Base-by-base conservation (phyloP, 352 stramenopile species). In the Pythium diclinum region DNA sequence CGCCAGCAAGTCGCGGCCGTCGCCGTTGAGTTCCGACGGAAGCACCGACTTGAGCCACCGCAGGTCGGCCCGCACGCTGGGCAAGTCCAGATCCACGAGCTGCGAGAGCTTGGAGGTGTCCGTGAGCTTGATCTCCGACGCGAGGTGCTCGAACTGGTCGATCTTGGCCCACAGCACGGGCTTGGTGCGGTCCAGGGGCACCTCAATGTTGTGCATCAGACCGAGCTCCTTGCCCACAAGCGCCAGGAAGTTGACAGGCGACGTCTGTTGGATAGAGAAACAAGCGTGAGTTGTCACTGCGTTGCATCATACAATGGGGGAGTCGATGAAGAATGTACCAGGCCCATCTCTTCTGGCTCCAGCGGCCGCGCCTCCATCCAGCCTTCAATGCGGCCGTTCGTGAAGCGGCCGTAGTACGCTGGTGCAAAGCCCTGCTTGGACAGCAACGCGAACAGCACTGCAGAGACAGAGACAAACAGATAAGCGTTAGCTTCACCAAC, bases 361-460 rank as follows among this genome's bases (percentile, higher is more conserved):
- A 98, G 68, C 48, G 88, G 76, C 19, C 77, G 75, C 7, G 86
- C 87, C 32, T 91, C 81, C 59, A 98, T 63, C 79, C 82, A 98
- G 48, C 87, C 91, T 80, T 98, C 93, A 42, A 98, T 82, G 57
- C 93, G 85, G 33, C 93, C 93, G 65, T 98, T 98, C n/a, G 67
- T 77, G 70, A 97, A 98, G 38, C 85, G 81, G 3, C 93, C 93
- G 59, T 92, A 88, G 72, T 97, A 97, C 57, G 74, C 88, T 17
- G 93, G 93, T 14, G 88, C 93, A 56, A 96, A 96, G 1, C 85
- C 84, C 28, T 89, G 75, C 60, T 87, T 77, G 34, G 83, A 91
- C 4, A 97, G 75, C 56, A 92, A 62, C 19, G 88, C 87, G 65
- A 97, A 97, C 0, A 95, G 75, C 69, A 86, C 84, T 92, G 66